Evolutionary conservation across 176 grass and related monocot species (phyloP).

Genomic region (Neostapfia colusana): DNA sequence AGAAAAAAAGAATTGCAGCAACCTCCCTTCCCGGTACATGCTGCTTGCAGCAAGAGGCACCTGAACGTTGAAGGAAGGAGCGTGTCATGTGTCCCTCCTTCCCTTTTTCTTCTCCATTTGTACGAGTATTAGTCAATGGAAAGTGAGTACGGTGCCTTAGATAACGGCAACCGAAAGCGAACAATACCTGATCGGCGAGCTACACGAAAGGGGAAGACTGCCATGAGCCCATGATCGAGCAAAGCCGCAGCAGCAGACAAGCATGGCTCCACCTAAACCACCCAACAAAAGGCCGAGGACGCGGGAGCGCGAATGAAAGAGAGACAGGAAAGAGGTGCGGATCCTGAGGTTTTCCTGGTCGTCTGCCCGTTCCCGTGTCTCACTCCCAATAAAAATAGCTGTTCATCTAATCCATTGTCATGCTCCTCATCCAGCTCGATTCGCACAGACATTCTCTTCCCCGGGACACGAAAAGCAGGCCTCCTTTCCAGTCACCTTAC

Average conservation of each 20-base stretch:
- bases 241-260: slow-evolving; percentile 6
- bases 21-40: neutral
- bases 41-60: neutral
- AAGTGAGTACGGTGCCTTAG: neutral
- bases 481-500: slow-evolving; percentile 33
- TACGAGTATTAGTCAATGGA: neutral
- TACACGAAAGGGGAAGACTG: slow-evolving; percentile 6
- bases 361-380: neutral
- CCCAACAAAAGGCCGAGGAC: neutral
- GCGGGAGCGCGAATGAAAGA: neutral
- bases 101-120: neutral
- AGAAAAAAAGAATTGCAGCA: neutral
- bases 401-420: slow-evolving; percentile 15
- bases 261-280: slow-evolving; percentile 1
- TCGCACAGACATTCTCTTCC: slow-evolving; percentile 3
- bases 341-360: neutral
- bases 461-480: slow-evolving; percentile 24
- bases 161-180: slow-evolving; percentile 3
- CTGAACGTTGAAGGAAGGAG: neutral
- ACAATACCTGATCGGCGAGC: neutral
- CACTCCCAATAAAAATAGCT: slow-evolving; percentile 36
- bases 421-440: slow-evolving; percentile 17
- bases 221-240: too few relatives aligned
- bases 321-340: neutral
- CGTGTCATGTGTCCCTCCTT: neutral